Evolutionary conservation across 1,139 yeast genomes (phyloP), one percentile per base, ranked within the genome.

Genomic region (Pneumocystis murina): DNA sequence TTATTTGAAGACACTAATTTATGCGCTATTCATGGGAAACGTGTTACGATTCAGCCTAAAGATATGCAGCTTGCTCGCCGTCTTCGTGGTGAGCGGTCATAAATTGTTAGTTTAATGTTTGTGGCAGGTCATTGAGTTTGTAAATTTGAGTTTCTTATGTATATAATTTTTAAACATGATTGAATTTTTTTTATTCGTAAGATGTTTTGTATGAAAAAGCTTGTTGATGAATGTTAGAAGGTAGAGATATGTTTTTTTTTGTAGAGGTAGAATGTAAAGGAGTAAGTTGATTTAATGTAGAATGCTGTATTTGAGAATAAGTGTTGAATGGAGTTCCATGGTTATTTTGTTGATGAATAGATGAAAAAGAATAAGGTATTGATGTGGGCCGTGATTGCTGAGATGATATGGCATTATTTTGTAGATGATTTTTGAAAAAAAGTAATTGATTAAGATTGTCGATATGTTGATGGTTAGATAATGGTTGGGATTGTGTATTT

Each of bases 11-110:
- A 69, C 65, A 91, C 97, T 73, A 91, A 91, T 85, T 84, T 91
- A 82, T 92, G 97, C 81, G 97, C 97, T 73, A 89, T 92, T 75
- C 97, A 91, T 83, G 97, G 97, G 76, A 91, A 91, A 91, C 88
- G 97, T 84, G 97, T 91, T 75, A 91, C 97, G 71, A 91, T 91
- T 79, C 97, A 91, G 83, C 92, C 91, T 95, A 91, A 91, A 86
- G 97, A 91, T 79, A 90, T 91, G 79, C 96, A 90, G 80, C 86
- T 91, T 77, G 97, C 97, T 72, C 90, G 97, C 84, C 92, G 97
- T 86, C 86, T 91, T 78, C 90, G 97, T 83, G 97, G 97, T 78
- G 97, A 68, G 66, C 68, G 70, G 41, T 67, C 70, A 24, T 68
- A 68, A 38, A 61, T n/a, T 33, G 6, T 20, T 35, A 24, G 61